These are phyloP conservation scores for Silene latifolia DNA, from an alignment of 148 eudicot genomes.

Conservation along the genomic window DNA sequence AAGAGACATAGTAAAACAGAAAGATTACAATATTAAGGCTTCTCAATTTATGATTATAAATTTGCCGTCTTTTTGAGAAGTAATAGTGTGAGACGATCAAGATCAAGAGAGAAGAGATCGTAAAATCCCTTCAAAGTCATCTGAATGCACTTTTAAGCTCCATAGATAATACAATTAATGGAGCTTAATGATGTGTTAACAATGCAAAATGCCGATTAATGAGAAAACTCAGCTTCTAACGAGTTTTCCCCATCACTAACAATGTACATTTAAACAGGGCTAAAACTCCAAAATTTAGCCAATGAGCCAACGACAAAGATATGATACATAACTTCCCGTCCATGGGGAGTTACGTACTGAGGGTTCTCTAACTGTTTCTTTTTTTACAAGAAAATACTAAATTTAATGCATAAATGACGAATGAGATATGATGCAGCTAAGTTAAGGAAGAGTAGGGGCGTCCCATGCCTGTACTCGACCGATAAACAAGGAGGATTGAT, in stretches of 20 bases:
- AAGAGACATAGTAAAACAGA: background rate
- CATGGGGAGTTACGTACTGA: constrained; percentile 8
- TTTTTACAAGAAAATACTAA: background rate
- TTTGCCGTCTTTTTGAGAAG: constrained; percentile 8
- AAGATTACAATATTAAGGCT: constrained; percentile 7
- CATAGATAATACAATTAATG: no score
- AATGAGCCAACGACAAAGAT: constrained; percentile 17
- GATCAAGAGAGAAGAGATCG: background rate
- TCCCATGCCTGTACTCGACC: constrained; percentile 19
- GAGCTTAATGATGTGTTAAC: no score
- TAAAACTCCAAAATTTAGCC: constrained; percentile 29
- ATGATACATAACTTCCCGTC: constrained; percentile 13
- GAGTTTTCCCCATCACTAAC: constrained; percentile 15
- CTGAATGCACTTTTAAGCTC: constrained; percentile 8
- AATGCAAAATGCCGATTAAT: constrained; percentile 15
- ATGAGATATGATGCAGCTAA: background rate
- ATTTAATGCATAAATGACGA: background rate
- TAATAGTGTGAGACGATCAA: background rate
- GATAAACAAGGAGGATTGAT: constrained; percentile 18
- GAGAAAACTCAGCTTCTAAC: constrained; percentile 16
- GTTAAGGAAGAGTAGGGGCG: constrained; percentile 13
- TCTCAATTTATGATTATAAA: constrained; percentile 5
- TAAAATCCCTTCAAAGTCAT: constrained; percentile 12
- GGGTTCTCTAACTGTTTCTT: constrained; percentile 6
- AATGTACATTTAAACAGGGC: constrained; percentile 25